phyloP scores from a whole-genome alignment of 1,284 basidiomycete species.

The Ustilago bromivora region DNA sequence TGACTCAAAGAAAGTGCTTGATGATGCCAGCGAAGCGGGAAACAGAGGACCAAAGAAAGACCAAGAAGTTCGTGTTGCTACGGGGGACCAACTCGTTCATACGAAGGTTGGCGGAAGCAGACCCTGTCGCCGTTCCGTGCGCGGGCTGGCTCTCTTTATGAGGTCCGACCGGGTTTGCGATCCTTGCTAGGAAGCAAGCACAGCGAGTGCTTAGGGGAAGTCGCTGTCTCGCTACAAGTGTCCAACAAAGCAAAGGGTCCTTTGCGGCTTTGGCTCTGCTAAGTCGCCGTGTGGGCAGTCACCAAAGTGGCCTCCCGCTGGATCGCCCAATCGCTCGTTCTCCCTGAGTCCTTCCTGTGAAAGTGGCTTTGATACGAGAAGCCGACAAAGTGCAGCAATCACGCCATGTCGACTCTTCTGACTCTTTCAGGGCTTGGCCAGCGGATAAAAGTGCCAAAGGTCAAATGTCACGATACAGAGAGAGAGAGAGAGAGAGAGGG shows the following conservation, averaged over 20 bases:
- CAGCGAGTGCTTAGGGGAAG: not conserved
- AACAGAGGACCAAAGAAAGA: not conserved
- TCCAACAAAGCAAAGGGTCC: no score
- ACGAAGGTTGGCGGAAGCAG: not conserved
- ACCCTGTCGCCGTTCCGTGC: slow-evolving; percentile 2
- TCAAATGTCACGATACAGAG: not conserved
- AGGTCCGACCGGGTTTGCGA: not conserved
- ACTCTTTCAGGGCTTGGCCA: not conserved
- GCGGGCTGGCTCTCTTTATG: not conserved
- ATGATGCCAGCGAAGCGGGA: not conserved
- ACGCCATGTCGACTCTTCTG: not conserved
- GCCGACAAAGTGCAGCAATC: not conserved
- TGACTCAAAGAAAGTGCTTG: not conserved
- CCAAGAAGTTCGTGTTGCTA: slow-evolving; percentile 1
- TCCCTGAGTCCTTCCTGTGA: not conserved
- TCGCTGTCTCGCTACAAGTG: no score
- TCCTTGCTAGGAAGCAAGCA: not conserved
- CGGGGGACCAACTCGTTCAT: not conserved
- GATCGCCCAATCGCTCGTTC: not conserved
- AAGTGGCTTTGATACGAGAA: not conserved
- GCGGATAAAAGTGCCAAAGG: not conserved
- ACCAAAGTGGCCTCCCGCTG: no score
- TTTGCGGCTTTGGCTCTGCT: not conserved
- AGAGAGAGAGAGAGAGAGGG: no score
- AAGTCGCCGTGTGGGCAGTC: not conserved